Percentiles rank a stretch among this genome's conserved stretches.
These are phyloP conservation scores for Cyclospora cayetanensis DNA, from an alignment of 169 alveolate species.

Conservation along the genomic window DNA sequence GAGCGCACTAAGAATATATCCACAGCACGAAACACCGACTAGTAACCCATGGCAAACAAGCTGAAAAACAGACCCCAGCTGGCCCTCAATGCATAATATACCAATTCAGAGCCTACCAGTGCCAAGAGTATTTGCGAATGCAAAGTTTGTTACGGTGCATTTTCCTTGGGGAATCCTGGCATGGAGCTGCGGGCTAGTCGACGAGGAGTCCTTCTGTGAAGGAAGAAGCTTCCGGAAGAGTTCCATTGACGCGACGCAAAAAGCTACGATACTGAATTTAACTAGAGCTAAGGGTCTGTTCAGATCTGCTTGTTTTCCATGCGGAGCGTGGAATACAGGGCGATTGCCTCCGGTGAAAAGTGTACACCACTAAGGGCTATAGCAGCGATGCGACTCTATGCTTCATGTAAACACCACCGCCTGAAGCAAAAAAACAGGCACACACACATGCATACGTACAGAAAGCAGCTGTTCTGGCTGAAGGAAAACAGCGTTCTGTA, in stretches of 20 bases:
- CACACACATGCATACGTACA: too few relatives aligned
- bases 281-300: too few relatives aligned
- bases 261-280: too few relatives aligned
- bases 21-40: background rate
- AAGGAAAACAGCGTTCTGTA: too few relatives aligned
- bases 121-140: conserved; percentile 61
- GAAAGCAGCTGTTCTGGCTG: too few relatives aligned
- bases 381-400: too few relatives aligned
- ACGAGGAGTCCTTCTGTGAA: background rate
- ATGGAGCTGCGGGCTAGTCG: background rate
- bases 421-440: too few relatives aligned
- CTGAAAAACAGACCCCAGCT: background rate
- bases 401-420: too few relatives aligned
- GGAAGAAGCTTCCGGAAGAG: conserved; percentile 62
- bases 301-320: too few relatives aligned
- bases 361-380: too few relatives aligned
- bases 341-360: too few relatives aligned
- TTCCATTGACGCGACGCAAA: conserved; percentile 65
- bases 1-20: background rate
- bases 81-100: background rate
- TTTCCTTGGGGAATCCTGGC: conserved; percentile 53
- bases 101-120: conserved; percentile 28
- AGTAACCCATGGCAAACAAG: background rate
- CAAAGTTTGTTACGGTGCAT: conserved; percentile 52
- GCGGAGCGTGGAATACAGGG: too few relatives aligned